Base-by-base conservation (phyloP, 495 filamentous ascomycete species). In the Niebla homalea region DNA sequence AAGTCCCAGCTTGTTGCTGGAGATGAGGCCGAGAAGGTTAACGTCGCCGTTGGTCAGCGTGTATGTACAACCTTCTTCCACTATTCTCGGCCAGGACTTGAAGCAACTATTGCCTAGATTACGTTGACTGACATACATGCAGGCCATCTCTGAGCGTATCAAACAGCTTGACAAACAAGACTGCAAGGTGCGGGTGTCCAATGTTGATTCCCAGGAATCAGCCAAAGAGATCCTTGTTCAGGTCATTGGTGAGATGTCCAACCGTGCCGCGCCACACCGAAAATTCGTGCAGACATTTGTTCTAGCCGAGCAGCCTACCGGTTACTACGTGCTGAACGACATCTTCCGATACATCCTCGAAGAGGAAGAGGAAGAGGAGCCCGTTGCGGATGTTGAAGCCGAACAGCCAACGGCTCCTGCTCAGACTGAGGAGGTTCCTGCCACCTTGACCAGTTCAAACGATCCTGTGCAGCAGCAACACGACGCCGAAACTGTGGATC, bases 241-340 rank as follows among this genome's bases (percentile, higher is more conserved):
- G 60, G 93, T 97, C 52, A 95, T 98, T 60, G 92, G 92, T 54
- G 89, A 97, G 67, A 94, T 93, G 62, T 94, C 89, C 55, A 96
- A 92, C 73, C 93, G 92, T 65, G 79, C 77, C 18, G 79, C 80
- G 51, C 85, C 88, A 19, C 86, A 88, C 53, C 88, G 85, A 72
- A 95, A 95, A 65, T 98, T 97, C 58, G 80, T 86, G 12, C 92
- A 98, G 73, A 96, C 92, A n/a, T 98, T 98, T 57, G 88, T 98
- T 45, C 81, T 98, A 48, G 93, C 92, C 10, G 80, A 90, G 64
- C 92, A 98, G 70, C 87, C 87, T 23, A 95, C 90, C 40, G 92
- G 92, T 45, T 98, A 97, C 70, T 98, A 94, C 57, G 92, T 98
- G 3, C 77, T 97, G 52, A 98, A 98, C 62, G 92, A 98, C 54